Evolutionary conservation across 1,284 basidiomycete species (phyloP), one percentile per base, ranked within the genome.

Genomic region (Trichosporon coremiiforme): DNA sequence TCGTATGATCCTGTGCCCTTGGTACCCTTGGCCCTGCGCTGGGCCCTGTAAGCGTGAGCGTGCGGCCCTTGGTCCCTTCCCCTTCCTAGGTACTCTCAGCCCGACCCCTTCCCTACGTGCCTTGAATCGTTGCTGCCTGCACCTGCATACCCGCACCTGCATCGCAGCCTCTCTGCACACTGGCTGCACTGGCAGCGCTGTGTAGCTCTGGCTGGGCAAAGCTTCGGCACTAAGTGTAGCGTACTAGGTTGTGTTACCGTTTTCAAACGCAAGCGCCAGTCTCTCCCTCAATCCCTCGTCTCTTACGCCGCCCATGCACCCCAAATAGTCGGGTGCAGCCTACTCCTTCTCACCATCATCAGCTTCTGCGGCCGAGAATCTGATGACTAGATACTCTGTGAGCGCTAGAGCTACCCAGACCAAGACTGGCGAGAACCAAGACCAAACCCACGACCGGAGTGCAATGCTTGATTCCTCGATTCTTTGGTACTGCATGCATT

Each of bases 1-100:
- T 57, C 47, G 47, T 53, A 53, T 53, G 47, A 53, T 53, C 47
- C 47, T 53, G 47, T 53, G 47, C 20, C 20, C 45, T 47, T 47
- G n/a, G 17, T n/a, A 10, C 45, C 45, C 17, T 15, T 22, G 47
- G n/a, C 47, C 47, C 47, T 53, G 47, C 20, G 47, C 20, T 8
- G 47, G 4, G 6, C 47, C n/a, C n/a, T 53, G 47, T 53, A 5
- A 10, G 47, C 20, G n/a, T 53, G 47, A 22, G 47, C 10, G 47
- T 53, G 47, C 20, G 4, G 4, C 47, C 45, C 20, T 20, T 53
- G 47, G 20, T 20, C 47, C 47, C 47, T 20, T 22, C 15, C 41
- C 41, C 41, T 45, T 5, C 41, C 15, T n/a, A 45, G 38, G 38
- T 41, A 41, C 38, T 41, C 38, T 8, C 15, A 45, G 41, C 41